Evolutionary conservation across 2,329 filamentous ascomycete genomes (phyloP).

Genomic region (Fusarium mundagurra): DNA sequence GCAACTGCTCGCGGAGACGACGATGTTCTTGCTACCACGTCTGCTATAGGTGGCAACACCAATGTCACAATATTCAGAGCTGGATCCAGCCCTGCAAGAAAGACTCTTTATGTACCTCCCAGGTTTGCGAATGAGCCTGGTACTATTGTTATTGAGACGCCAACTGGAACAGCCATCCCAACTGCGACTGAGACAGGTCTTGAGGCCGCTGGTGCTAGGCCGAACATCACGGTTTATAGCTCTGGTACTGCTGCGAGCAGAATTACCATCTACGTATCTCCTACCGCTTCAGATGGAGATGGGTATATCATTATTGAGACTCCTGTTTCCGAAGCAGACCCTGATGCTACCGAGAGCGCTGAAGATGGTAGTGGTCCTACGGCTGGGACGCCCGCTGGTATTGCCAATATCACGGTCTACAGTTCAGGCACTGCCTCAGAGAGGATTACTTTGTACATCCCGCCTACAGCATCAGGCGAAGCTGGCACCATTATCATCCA

Average conservation of each 20-base stretch:
- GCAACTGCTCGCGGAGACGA: not conserved
- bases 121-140: not conserved
- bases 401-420: not conserved
- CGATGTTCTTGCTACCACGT: not conserved
- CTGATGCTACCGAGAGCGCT: not conserved
- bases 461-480: not conserved
- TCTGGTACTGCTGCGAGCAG: not conserved
- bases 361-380: not conserved
- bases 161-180: not conserved
- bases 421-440: not conserved
- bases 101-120: conserved; percentile 1
- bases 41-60: conserved; percentile 1
- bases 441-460: not conserved
- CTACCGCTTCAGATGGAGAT: not conserved
- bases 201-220: not conserved
- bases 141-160: conserved; percentile 12
- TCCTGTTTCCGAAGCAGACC: not conserved
- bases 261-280: not conserved
- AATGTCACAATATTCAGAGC: conserved; percentile 12
- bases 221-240: not conserved
- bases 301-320: conserved; percentile 5
- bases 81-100: not conserved
- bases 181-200: not conserved
- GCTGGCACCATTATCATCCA: conserved; percentile 4
- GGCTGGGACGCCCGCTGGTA: accelerated